Percentiles rank a stretch among this genome's conserved stretches.
Evolutionary conservation across 208 protist genomes (phyloP).

Genomic region (Naegleria fowleri): DNA sequence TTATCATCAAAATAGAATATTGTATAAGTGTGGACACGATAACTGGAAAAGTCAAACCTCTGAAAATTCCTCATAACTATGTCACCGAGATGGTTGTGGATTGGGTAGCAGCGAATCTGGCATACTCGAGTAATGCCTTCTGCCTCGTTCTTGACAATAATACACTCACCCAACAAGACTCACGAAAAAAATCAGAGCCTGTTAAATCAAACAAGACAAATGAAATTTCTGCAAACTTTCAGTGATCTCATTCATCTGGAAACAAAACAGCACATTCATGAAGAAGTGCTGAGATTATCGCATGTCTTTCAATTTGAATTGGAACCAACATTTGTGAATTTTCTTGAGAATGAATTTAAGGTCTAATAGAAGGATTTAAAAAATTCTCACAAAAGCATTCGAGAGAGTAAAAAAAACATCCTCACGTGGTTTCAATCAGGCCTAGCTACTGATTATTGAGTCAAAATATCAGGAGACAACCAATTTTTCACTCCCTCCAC

Average conservation of each 20-base stretch:
- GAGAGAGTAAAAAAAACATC: too few species aligned
- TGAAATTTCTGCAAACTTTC: background rate
- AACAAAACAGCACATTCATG: background rate
- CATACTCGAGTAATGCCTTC: background rate
- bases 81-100: background rate
- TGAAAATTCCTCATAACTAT: background rate
- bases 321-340: background rate
- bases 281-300: background rate
- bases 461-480: background rate
- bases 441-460: too few species aligned
- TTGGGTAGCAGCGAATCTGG: background rate
- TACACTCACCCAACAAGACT: too few species aligned
- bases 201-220: background rate
- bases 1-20: conserved; percentile 8
- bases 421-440: too few species aligned
- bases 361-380: too few species aligned
- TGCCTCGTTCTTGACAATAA: too few species aligned
- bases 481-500: background rate
- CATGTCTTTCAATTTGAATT: background rate
- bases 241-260: background rate
- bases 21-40: background rate
- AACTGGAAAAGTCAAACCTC: background rate
- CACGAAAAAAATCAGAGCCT: too few species aligned
- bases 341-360: background rate
- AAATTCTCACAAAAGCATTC: too few species aligned